Conservation (phyloP, 192 early-diverging fungal species). For the Umbelopsis ramanniana region DNA sequence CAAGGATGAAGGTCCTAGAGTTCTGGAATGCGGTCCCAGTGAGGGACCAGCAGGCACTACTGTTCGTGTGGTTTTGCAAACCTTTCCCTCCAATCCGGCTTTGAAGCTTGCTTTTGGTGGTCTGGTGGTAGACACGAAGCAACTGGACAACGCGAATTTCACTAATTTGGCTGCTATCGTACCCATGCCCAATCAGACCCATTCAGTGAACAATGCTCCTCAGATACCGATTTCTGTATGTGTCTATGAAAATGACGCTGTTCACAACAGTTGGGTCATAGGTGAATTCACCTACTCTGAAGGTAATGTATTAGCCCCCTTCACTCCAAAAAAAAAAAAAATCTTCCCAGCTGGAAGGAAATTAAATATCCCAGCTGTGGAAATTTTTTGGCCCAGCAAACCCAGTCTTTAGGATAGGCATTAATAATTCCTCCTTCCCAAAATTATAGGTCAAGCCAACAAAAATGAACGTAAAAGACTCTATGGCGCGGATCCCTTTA, state of each 20-base stretch:
- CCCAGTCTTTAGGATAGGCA: not conserved
- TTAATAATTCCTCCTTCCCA: not conserved
- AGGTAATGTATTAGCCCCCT: constrained; percentile 14
- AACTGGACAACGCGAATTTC: constrained; percentile 47
- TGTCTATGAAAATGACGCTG: constrained; percentile 45
- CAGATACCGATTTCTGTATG: constrained; percentile 50
- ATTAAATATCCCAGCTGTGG: not conserved
- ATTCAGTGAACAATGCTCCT: constrained; percentile 37
- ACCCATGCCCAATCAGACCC: constrained; percentile 44
- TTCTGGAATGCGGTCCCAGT: constrained; percentile 49
- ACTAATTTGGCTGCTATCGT: constrained; percentile 47
- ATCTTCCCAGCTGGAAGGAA: not conserved
- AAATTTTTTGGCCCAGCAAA: not conserved
- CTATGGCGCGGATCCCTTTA: constrained; percentile 1
- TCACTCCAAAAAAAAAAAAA: not conserved
- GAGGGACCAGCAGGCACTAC: constrained; percentile 39
- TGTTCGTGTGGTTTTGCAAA: constrained; percentile 45
- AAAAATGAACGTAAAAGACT: constrained; percentile 15
- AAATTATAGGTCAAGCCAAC: constrained; percentile 2
- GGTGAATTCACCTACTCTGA: constrained; percentile 49
- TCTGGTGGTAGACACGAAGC: constrained; percentile 54
- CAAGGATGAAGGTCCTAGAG: constrained; percentile 36
- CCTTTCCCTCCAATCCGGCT: constrained; percentile 15
- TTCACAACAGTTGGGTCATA: constrained; percentile 49
- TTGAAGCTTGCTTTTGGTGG: constrained; percentile 56